These are phyloP conservation scores for Phaseolus coccineus DNA, from an alignment of 331 rosid species.

Conservation along the genomic window DNA sequence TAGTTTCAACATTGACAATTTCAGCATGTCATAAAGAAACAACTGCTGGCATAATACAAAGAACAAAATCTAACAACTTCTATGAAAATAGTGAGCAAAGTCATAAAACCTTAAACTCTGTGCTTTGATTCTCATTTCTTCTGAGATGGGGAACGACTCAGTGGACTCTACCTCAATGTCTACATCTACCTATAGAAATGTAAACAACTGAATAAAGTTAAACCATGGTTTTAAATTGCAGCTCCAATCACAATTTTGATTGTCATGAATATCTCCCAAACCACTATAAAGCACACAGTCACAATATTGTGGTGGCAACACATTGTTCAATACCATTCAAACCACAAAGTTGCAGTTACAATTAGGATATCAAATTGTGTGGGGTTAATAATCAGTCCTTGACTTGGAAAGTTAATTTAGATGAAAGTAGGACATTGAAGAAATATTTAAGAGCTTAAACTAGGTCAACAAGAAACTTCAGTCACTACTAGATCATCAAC, in stretches of 20 bases:
- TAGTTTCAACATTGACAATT: slow-evolving; percentile 10
- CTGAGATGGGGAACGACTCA: slow-evolving; percentile 63
- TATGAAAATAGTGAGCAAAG: slow-evolving; percentile 14
- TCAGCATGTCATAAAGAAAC: background rate
- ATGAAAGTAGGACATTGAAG: background rate
- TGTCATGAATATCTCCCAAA: background rate
- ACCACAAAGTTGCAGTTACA: background rate
- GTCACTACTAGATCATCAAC: background rate
- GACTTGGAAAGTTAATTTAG: background rate
- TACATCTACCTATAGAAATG: slow-evolving; percentile 60
- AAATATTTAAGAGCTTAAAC: background rate
- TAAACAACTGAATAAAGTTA: slow-evolving; percentile 38
- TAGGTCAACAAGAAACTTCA: background rate
- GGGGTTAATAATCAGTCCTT: background rate
- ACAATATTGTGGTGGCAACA: background rate
- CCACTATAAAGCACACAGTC: background rate
- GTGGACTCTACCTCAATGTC: slow-evolving; percentile 64
- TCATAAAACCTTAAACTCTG: slow-evolving; percentile 62
- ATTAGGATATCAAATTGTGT: background rate
- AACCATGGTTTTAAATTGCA: slow-evolving; percentile 23
- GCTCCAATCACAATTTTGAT: background rate
- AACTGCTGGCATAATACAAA: background rate
- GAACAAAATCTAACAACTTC: background rate
- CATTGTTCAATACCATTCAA: background rate
- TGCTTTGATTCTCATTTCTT: slow-evolving; percentile 71